Percentiles rank a stretch among this genome's conserved stretches.
These are phyloP conservation scores for Vaccinium macrocarpon DNA, from an alignment of 148 eudicot genomes.

Conservation along the genomic window DNA sequence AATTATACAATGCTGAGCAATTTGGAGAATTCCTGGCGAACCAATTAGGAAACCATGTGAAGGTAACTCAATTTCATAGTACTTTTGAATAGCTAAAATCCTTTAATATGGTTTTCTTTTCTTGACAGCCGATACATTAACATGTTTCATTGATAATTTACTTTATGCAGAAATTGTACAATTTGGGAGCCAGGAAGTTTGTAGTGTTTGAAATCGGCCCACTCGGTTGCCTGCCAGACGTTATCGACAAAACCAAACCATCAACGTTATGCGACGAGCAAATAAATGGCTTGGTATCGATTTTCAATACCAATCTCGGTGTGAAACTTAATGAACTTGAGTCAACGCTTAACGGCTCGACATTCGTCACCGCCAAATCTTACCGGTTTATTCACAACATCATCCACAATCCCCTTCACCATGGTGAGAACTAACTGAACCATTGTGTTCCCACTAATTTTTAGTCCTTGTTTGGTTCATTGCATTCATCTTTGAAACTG, in stretches of 20 bases:
- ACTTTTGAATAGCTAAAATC: background rate
- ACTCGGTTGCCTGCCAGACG: slow-evolving; percentile 17
- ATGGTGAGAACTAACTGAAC: slow-evolving; percentile 8
- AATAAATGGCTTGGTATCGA: slow-evolving; percentile 15
- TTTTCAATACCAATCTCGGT: slow-evolving; percentile 15
- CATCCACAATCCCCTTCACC: slow-evolving; percentile 11
- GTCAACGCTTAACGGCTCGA: slow-evolving; percentile 9
- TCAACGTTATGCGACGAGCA: slow-evolving; percentile 6
- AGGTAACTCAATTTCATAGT: background rate
- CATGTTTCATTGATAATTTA: background rate
- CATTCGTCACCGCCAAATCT: slow-evolving; percentile 3
- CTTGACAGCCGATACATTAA: background rate
- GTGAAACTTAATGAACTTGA: slow-evolving; percentile 2
- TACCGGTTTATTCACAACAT: slow-evolving; percentile 15
- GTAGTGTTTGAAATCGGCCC: slow-evolving; percentile 20
- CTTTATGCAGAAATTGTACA: slow-evolving; percentile 16
- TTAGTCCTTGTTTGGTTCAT: background rate
- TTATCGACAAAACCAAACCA: slow-evolving; percentile 2
- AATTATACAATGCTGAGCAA: slow-evolving; percentile 7
- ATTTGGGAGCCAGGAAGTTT: slow-evolving; percentile 19
- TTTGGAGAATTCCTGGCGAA: slow-evolving; percentile 13
- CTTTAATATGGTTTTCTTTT: background rate
- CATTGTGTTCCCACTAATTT: background rate
- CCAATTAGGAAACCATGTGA: slow-evolving; percentile 13
- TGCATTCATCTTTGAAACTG: background rate